Base-by-base conservation (phyloP, 352 stramenopile species). In the Pythium chondricola region DNA sequence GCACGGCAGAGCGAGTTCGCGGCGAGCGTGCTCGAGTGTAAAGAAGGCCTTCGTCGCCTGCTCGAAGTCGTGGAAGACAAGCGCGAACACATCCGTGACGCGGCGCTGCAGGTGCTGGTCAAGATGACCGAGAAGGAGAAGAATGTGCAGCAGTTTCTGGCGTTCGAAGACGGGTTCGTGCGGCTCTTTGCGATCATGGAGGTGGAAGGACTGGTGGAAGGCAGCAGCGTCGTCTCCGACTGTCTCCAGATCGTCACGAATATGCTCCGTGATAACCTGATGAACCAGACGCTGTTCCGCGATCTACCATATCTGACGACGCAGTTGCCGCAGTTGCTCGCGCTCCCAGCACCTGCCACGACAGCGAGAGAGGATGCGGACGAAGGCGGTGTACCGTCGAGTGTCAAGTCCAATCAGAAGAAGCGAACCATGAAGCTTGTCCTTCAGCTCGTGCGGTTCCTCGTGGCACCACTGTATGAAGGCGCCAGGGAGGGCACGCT, bases 231-330 rank as follows among this genome's bases (percentile, higher is more conserved):
- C 11, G 57, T 84, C 17, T 71, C 72, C 0, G 80, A 91, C 42
- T 88, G 80, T 44, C 51, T 91, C 17, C 73, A 88, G 48, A 88
- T 88, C 47, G 61, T 91, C 8, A 82, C 78, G 58, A 88, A 91
- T 52, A 88, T 91, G 74, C 25, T 91, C 31, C 58, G 69, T 25
- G 76, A 88, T 55, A 91, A 91, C 48, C 50, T 74, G 18, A 86
- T 88, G 73, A 87, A 77, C 30, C 80, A 91, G 61, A 88, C 64
- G 22, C 52, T 91, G 21, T 80, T 91, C 25, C 56, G 71, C 0
- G 73, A 91, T 32, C 56, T 82, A 50, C 56, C 80, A 17, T 80
- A 71, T 36, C 43, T 91, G 8, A 52, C 72, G 13, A 68, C 71
- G 0, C 69, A 88, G 30, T 51, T 91, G 20, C 65, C 76, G 4